Conservation (phyloP, 2,329 filamentous ascomycete species). For the Bipolaris sorokiniana region DNA sequence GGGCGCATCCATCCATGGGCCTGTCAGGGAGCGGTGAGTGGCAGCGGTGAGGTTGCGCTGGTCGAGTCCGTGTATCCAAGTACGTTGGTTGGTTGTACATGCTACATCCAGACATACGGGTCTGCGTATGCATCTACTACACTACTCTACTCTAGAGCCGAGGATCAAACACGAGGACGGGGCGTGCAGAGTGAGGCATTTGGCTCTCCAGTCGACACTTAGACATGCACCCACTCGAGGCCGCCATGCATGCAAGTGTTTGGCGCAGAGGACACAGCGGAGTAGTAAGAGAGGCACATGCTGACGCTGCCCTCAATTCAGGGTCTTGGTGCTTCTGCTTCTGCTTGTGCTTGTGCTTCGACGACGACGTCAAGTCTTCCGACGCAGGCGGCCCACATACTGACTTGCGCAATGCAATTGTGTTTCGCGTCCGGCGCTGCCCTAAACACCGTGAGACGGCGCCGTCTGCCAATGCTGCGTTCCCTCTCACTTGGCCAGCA, state of each 20-base stretch:
- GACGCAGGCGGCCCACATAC: not conserved
- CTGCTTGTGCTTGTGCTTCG: not conserved
- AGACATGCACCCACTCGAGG: not conserved
- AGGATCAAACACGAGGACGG: not conserved
- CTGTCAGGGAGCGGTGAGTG: slow-evolving; percentile 24
- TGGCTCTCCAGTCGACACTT: not conserved
- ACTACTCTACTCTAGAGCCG: too few relatives aligned
- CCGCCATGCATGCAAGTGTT: not conserved
- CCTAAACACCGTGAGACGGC: slow-evolving; percentile 13
- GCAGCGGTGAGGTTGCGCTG: slow-evolving; percentile 20
- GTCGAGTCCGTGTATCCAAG: not conserved
- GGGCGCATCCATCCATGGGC: slow-evolving; percentile 10
- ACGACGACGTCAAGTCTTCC: slow-evolving; percentile 1
- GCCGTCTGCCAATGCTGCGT: slow-evolving; percentile 1
- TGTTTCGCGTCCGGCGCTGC: slow-evolving; percentile 10
- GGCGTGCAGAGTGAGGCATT: not conserved
- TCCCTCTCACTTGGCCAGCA: not conserved
- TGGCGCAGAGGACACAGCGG: not conserved
- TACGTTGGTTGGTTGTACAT: too few relatives aligned
- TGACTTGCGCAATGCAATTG: slow-evolving; percentile 3
- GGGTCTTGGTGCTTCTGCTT: slow-evolving; percentile 2
- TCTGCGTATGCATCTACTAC: too few relatives aligned
- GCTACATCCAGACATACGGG: too few relatives aligned
- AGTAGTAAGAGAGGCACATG: not conserved
- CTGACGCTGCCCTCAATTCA: slow-evolving; percentile 1